These are phyloP conservation scores for Clarireedia hainanense DNA, from an alignment of 2,329 filamentous ascomycete species.

Conservation along the genomic window DNA sequence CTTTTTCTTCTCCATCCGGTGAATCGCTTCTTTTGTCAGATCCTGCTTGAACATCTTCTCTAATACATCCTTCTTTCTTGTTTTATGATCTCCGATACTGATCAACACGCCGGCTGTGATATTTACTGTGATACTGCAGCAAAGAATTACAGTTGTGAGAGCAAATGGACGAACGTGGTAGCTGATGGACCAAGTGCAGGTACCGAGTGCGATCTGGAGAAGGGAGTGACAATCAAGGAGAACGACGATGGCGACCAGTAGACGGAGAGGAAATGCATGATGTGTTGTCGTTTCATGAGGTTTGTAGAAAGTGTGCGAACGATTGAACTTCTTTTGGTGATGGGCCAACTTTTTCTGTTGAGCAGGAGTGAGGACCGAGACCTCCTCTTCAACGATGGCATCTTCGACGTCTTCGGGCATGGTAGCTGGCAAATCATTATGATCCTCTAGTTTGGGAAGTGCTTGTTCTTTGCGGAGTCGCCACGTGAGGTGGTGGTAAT, in stretches of 20 bases:
- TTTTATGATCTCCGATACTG: slow-evolving; percentile 64
- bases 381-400: slow-evolving; percentile 35
- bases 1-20: slow-evolving; percentile 32
- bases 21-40: slow-evolving; percentile 58
- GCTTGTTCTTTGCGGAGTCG: slow-evolving; percentile 46
- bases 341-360: slow-evolving; percentile 66
- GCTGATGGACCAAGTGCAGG: slow-evolving; percentile 70
- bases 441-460: slow-evolving; percentile 49
- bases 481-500: slow-evolving; percentile 57
- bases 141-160: slow-evolving; percentile 73
- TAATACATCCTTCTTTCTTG: slow-evolving; percentile 78
- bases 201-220: slow-evolving; percentile 72
- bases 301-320: slow-evolving; percentile 83
- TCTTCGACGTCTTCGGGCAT: slow-evolving; percentile 17
- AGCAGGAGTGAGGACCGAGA: slow-evolving; percentile 53
- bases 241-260: slow-evolving; percentile 70
- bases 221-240: slow-evolving; percentile 73
- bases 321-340: slow-evolving; percentile 72
- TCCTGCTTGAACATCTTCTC: slow-evolving; percentile 70
- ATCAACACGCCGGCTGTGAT: slow-evolving; percentile 71
- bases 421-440: slow-evolving; percentile 49
- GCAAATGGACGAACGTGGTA: slow-evolving; percentile 62
- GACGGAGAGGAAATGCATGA: slow-evolving; percentile 65
- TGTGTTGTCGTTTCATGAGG: slow-evolving; percentile 81
- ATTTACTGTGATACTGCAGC: slow-evolving; percentile 70